phyloP scores from a whole-genome alignment of 2,329 filamentous ascomycete genomes.

The Stachybotrys echinatus region DNA sequence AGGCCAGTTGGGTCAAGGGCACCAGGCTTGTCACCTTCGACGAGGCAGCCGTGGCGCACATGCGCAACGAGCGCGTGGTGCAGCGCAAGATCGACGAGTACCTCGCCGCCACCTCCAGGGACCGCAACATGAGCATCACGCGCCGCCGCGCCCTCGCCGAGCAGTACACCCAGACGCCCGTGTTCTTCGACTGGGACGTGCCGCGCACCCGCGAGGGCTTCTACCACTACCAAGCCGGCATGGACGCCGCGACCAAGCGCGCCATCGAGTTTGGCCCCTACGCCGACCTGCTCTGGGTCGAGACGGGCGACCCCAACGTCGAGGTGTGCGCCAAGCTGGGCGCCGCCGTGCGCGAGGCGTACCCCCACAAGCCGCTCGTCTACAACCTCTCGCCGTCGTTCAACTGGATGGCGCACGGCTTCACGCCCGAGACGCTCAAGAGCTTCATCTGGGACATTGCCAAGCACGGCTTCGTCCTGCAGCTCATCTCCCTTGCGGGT shows the following conservation, averaged over 20 bases:
- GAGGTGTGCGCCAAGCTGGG: slow-evolving; percentile 71
- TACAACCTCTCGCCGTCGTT: slow-evolving; percentile 97
- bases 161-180: slow-evolving; percentile 58
- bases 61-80: slow-evolving; percentile 59
- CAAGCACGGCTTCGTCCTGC: slow-evolving; percentile 71
- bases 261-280: slow-evolving; percentile 88
- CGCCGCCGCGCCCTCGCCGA: slow-evolving; percentile 69
- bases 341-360: slow-evolving; percentile 62
- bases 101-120: slow-evolving; percentile 51
- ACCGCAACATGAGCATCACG: slow-evolving; percentile 72
- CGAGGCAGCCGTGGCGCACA: slow-evolving; percentile 76
- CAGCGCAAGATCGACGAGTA: slow-evolving; percentile 64
- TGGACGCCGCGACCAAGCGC: slow-evolving; percentile 84
- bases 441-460: slow-evolving; percentile 97
- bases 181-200: slow-evolving; percentile 86
- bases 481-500: slow-evolving; percentile 62
- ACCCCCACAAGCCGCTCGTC: slow-evolving; percentile 82
- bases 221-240: slow-evolving; percentile 84
- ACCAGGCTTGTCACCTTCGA: slow-evolving; percentile 87
- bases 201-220: slow-evolving; percentile 90
- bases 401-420: slow-evolving; percentile 98
- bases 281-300: slow-evolving; percentile 94
- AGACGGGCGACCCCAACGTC: slow-evolving; percentile 86
- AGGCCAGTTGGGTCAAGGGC: slow-evolving; percentile 81
- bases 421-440: slow-evolving; percentile 74